phyloP scores from a whole-genome alignment of 2,329 filamentous ascomycete species.

The Fusarium redolens region DNA sequence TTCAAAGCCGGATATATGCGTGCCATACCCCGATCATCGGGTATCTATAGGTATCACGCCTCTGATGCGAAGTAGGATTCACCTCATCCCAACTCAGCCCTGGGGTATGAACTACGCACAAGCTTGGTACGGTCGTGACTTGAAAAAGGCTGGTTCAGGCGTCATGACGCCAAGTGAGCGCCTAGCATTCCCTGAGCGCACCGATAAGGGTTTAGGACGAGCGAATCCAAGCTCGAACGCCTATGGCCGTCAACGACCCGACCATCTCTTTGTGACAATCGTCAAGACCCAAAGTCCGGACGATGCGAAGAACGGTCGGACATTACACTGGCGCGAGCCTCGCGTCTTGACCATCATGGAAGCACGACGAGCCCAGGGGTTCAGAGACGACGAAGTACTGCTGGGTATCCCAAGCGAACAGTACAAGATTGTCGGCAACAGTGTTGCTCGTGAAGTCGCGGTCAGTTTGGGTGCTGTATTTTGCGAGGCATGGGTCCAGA shows the following conservation, averaged over 20 bases:
- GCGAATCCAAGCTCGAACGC: conserved; percentile 54
- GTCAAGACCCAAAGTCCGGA: conserved; percentile 63
- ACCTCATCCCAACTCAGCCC: conserved; percentile 69
- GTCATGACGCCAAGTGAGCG: conserved; percentile 55
- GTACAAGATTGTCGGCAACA: conserved; percentile 79
- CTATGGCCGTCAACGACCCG: conserved; percentile 65
- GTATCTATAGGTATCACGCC: conserved; percentile 55
- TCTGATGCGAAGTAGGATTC: conserved; percentile 59
- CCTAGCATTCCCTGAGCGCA: conserved; percentile 52
- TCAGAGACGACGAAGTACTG: conserved; percentile 76
- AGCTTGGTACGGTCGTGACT: conserved; percentile 54
- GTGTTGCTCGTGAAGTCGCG: conserved; percentile 76
- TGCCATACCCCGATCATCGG: conserved; percentile 76
- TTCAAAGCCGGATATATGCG: conserved; percentile 69
- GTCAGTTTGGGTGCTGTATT: conserved; percentile 73
- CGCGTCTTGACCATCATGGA: conserved; percentile 74
- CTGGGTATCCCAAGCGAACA: conserved; percentile 67
- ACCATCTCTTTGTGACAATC: conserved; percentile 70
- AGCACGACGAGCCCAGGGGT: conserved; percentile 74
- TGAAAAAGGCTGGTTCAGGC: conserved; percentile 42
- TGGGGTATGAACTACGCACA: conserved; percentile 63
- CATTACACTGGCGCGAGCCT: conserved; percentile 74
- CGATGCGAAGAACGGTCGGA: conserved; percentile 66
- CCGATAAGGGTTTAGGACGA: conserved; percentile 46
- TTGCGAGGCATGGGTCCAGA: conserved; percentile 62